These are phyloP conservation scores for Pyrus betulifolia DNA, from an alignment of 306 rosid genomes.

Conservation along the genomic window DNA sequence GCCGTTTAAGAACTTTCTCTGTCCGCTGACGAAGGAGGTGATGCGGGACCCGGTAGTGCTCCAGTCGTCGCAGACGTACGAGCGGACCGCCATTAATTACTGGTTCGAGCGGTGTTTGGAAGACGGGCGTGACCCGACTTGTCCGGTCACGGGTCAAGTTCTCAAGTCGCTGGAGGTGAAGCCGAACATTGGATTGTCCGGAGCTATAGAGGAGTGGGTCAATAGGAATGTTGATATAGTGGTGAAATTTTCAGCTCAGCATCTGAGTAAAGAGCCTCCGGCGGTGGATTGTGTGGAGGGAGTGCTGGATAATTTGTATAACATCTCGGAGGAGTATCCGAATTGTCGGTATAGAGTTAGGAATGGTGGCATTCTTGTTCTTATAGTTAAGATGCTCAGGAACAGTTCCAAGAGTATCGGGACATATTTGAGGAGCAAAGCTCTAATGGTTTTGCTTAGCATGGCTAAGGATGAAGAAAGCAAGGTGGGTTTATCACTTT, in stretches of 20 bases:
- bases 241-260: slow-evolving; percentile 22
- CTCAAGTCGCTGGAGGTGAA: slow-evolving; percentile 39
- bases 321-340: slow-evolving; percentile 42
- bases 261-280: slow-evolving; percentile 27
- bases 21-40: slow-evolving; percentile 50
- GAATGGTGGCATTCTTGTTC: slow-evolving; percentile 33
- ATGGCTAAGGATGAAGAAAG: slow-evolving; percentile 55
- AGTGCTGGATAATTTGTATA: slow-evolving; percentile 27
- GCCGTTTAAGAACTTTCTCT: slow-evolving; percentile 40
- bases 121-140: slow-evolving; percentile 37
- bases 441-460: slow-evolving; percentile 38
- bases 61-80: slow-evolving; percentile 48
- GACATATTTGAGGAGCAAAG: slow-evolving; percentile 41
- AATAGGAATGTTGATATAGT: slow-evolving; percentile 33
- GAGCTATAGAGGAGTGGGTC: slow-evolving; percentile 52
- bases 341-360: slow-evolving; percentile 28
- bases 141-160: slow-evolving; percentile 40
- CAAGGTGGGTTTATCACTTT: slow-evolving; percentile 32
- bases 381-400: slow-evolving; percentile 33
- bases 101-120: slow-evolving; percentile 44
- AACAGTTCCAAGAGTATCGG: slow-evolving; percentile 43
- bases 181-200: slow-evolving; percentile 44
- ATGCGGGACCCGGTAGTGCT: slow-evolving; percentile 50
- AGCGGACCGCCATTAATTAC: slow-evolving; percentile 38
- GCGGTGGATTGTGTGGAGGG: slow-evolving; percentile 20